Evolutionary conservation across 768 basidiomycete species (phyloP).

Genomic region (Trametes meyenii): DNA sequence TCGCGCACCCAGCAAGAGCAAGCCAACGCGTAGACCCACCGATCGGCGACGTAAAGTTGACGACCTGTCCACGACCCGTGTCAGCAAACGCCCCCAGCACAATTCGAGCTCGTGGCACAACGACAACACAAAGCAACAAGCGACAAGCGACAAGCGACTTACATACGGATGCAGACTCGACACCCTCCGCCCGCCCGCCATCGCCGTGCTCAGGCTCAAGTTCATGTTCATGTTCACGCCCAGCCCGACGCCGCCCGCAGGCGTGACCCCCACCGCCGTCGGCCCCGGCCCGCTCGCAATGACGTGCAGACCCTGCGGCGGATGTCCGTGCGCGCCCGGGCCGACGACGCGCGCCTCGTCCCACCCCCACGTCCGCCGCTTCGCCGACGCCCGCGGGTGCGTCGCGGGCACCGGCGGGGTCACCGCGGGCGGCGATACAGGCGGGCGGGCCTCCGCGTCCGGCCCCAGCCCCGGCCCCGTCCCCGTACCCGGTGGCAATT

Average conservation of each 20-base stretch:
- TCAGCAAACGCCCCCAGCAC: not conserved
- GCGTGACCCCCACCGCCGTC: not conserved
- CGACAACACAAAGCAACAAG: too few relatives aligned
- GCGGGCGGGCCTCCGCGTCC: not conserved
- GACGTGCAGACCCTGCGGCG: slow-evolving; percentile 3
- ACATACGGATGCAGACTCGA: slow-evolving; percentile 36
- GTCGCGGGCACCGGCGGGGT: not conserved
- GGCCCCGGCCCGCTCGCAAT: slow-evolving; percentile 4
- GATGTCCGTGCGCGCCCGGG: not conserved
- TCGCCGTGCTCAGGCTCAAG: not conserved
- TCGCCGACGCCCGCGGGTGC: slow-evolving; percentile 1
- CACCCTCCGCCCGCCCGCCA: slow-evolving; percentile 5
- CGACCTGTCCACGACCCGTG: slow-evolving; percentile 29
- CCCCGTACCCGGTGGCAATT: not conserved
- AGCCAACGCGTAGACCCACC: slow-evolving; percentile 26
- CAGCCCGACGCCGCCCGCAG: slow-evolving; percentile 3
- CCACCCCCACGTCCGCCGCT: slow-evolving; percentile 22
- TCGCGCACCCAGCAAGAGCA: too few relatives aligned
- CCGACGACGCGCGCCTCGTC: slow-evolving; percentile 12
- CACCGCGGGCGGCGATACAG: not conserved
- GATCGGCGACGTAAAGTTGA: slow-evolving; percentile 44
- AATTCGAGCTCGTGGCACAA: too few relatives aligned
- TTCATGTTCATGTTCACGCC: slow-evolving; percentile 12
- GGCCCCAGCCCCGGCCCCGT: too few relatives aligned
- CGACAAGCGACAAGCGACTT: slow-evolving; percentile 22